These are phyloP conservation scores for Spinacia oleracea DNA, from an alignment of 179 eudicot genomes.

Conservation along the genomic window DNA sequence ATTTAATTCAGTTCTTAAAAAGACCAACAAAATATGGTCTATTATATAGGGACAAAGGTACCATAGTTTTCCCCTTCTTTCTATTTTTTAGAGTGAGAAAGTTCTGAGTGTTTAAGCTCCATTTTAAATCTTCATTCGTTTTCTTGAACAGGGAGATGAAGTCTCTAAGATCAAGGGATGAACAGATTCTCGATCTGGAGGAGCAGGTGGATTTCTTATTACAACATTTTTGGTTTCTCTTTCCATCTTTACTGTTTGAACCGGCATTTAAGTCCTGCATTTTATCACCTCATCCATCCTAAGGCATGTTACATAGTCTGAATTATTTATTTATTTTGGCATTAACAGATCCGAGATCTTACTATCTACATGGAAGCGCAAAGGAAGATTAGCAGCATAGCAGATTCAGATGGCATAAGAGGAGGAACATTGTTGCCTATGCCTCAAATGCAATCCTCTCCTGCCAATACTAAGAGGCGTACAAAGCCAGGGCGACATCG, in stretches of 20 bases:
- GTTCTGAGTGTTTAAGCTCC: neutral
- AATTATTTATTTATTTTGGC: neutral
- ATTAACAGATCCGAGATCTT: slow-evolving; percentile 70
- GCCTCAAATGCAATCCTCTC: slow-evolving; percentile 44
- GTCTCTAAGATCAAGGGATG: slow-evolving; percentile 47
- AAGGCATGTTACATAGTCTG: neutral
- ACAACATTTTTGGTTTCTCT: neutral
- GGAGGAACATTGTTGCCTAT: slow-evolving; percentile 83
- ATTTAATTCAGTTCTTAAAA: neutral
- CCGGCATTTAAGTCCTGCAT: neutral
- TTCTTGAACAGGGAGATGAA: slow-evolving; percentile 45
- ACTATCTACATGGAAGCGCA: slow-evolving; percentile 73
- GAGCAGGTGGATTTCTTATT: slow-evolving; percentile 60
- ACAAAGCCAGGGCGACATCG: slow-evolving; percentile 51
- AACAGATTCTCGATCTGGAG: slow-evolving; percentile 59
- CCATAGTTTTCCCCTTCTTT: neutral
- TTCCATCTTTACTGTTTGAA: neutral
- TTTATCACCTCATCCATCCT: neutral
- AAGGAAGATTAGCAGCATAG: slow-evolving; percentile 49
- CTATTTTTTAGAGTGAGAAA: neutral
- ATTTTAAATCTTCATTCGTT: neutral
- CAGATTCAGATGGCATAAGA: slow-evolving; percentile 55
- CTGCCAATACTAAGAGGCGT: slow-evolving; percentile 51
- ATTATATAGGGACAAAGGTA: neutral
- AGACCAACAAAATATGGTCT: neutral